These are phyloP conservation scores for Xylogone sp. DNA, from an alignment of 2,329 filamentous ascomycete genomes.

Conservation along the genomic window DNA sequence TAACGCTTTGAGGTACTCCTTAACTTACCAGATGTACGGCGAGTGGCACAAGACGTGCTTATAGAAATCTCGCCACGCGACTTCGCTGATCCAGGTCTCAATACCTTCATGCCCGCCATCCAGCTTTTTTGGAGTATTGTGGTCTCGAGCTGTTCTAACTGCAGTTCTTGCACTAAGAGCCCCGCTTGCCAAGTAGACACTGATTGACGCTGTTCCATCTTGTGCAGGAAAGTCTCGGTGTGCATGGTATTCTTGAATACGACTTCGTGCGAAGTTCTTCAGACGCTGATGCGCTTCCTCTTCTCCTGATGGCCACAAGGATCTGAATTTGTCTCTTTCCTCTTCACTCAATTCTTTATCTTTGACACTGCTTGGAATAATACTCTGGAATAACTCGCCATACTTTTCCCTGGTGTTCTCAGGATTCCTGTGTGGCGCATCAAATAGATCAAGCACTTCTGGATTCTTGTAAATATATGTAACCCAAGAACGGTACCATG, in stretches of 20 bases:
- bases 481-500: constrained; percentile 78
- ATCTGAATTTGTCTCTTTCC: constrained; percentile 52
- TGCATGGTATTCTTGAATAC: constrained; percentile 57
- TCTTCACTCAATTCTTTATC: constrained; percentile 58
- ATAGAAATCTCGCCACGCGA: constrained; percentile 88
- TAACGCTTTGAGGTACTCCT: not conserved
- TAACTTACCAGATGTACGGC: constrained; percentile 71
- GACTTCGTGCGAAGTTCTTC: constrained; percentile 63
- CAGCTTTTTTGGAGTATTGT: constrained; percentile 61
- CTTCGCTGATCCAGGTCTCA: constrained; percentile 72
- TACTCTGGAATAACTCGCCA: constrained; percentile 52
- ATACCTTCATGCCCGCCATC: constrained; percentile 65
- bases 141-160: constrained; percentile 57
- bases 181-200: constrained; percentile 68
- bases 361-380: constrained; percentile 58
- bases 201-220: constrained; percentile 63
- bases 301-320: constrained; percentile 73
- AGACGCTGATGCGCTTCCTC: constrained; percentile 64
- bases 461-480: constrained; percentile 67
- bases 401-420: constrained; percentile 39
- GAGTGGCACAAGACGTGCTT: constrained; percentile 80
- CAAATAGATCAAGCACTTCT: constrained; percentile 59
- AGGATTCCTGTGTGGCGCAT: constrained; percentile 55
- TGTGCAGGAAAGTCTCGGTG: constrained; percentile 62
- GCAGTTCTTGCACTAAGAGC: constrained; percentile 65